Base-by-base conservation (phyloP, 768 basidiomycete genomes). In the Scleroderma citrinum region DNA sequence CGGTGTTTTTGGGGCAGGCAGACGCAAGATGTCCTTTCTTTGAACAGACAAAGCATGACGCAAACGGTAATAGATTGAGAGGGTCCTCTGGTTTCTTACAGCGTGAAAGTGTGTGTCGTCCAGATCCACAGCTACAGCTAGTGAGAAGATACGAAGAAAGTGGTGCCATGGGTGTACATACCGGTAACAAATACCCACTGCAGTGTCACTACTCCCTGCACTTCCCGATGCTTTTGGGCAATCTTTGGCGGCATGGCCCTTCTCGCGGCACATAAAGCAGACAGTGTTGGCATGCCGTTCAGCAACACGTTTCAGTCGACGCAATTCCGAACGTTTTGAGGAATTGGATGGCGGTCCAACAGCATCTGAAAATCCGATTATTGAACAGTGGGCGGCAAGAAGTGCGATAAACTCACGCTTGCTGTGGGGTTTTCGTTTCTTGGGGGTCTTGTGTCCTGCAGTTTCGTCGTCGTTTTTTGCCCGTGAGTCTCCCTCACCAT, bases 21-120 rank as follows among this genome's bases (percentile, higher is more conserved):
- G 87, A 84, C 2, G 90, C 88, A 2, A 97, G 76, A 61, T 97
- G 94, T 1, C 94, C 94, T 57, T 77, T 83, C 3, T 73, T 76
- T 3, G 80, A 81, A 62, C 94, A 97, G 17, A 97, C 86, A 62
- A 92, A 97, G 68, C 94, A 97, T 3, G 85, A 87, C 0, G 94
- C 93, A 56, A 82, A 92, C 1, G 93, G 94, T 3, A 92, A 73
- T 1, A 87, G 85, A 49, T 89, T 74, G 16, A 61, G 63, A 11
- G 78, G 72, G 62, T 91, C 77, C 17, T 69, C 69, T 5, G 79
- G 74, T 57, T 82, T 82, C 52, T 74, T 83, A 66, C 94, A 97
- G 30, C 72, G 74, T n/a, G 88, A 81, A 2, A 97, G 75, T 13
- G 75, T 84, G 56, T 97, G 93, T 46, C 73, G 77, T 5, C 72